These are phyloP conservation scores for Breynia disticha DNA, from an alignment of 441 rosid genomes.

Conservation along the genomic window DNA sequence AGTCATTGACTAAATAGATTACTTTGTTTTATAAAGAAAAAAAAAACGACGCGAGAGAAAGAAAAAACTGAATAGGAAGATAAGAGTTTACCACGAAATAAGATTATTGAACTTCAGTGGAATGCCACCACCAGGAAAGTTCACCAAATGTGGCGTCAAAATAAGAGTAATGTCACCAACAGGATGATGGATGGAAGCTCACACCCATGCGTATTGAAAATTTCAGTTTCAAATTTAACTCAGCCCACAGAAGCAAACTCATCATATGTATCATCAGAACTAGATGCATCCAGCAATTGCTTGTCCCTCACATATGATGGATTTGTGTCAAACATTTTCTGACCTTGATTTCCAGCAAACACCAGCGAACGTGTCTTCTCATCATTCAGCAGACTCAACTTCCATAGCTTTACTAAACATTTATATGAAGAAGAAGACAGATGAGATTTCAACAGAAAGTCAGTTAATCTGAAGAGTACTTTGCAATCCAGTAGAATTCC, in stretches of 20 bases:
- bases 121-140: no score
- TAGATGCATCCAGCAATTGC: constrained; percentile 18
- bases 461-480: constrained; percentile 25
- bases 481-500: constrained; percentile 27
- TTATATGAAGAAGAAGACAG: constrained; percentile 22
- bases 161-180: no score
- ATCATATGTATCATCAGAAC: constrained; percentile 28
- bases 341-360: constrained; percentile 11
- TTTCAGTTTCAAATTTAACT: constrained; percentile 3
- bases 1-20: no score
- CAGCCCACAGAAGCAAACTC: constrained; percentile 30
- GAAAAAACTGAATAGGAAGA: no score
- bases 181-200: background rate
- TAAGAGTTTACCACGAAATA: no score
- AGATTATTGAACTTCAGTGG: no score
- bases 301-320: constrained; percentile 11
- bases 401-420: constrained; percentile 30
- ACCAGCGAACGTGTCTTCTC: constrained; percentile 14
- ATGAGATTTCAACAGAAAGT: constrained; percentile 22
- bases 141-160: no score
- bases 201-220: background rate
- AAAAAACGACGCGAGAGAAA: no score
- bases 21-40: no score
- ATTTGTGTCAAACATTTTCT: constrained; percentile 10
- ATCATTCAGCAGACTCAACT: constrained; percentile 23